Percentiles rank a stretch among this genome's conserved stretches.
phyloP scores from a whole-genome alignment of 805 yeast species.

The Metschnikowia drakensbergensis region DNA sequence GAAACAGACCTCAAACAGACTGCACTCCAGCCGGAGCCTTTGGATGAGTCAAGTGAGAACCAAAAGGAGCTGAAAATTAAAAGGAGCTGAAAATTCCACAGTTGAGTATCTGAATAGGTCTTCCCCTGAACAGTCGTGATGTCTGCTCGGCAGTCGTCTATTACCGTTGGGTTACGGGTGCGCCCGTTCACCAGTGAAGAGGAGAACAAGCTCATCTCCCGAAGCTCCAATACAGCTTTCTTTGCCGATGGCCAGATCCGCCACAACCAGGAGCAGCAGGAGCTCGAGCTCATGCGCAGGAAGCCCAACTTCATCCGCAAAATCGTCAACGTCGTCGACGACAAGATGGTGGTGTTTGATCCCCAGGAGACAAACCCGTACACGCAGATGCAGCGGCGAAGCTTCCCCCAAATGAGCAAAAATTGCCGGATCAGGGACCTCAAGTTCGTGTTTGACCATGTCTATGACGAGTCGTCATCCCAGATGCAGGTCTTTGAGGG shows the following conservation, averaged over 20 bases:
- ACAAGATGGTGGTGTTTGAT: constrained; percentile 80
- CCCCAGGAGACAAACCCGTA: constrained; percentile 72
- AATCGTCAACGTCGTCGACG: constrained; percentile 77
- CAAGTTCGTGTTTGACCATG: constrained; percentile 73
- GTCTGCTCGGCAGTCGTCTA: constrained; percentile 47
- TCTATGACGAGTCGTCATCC: constrained; percentile 62
- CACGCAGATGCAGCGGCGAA: constrained; percentile 44
- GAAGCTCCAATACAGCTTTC: constrained; percentile 30
- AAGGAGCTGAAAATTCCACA: background rate
- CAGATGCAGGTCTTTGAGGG: constrained; percentile 65
- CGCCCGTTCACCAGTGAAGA: constrained; percentile 75
- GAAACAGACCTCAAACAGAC: background rate
- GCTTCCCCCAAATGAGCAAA: constrained; percentile 36
- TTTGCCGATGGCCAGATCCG: constrained; percentile 55
- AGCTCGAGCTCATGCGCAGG: constrained; percentile 7
- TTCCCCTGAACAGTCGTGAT: background rate
- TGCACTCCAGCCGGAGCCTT: too few relatives aligned
- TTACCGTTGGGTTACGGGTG: constrained; percentile 74
- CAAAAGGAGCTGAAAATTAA: background rate
- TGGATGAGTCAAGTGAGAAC: too few relatives aligned
- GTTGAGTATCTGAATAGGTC: background rate
- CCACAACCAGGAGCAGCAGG: constrained; percentile 9
- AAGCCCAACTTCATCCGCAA: constrained; percentile 57
- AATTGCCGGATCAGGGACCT: constrained; percentile 61
- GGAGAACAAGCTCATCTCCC: constrained; percentile 41